Base-by-base conservation (phyloP, 192 early-diverging fungal genomes). In the Podila epigama region DNA sequence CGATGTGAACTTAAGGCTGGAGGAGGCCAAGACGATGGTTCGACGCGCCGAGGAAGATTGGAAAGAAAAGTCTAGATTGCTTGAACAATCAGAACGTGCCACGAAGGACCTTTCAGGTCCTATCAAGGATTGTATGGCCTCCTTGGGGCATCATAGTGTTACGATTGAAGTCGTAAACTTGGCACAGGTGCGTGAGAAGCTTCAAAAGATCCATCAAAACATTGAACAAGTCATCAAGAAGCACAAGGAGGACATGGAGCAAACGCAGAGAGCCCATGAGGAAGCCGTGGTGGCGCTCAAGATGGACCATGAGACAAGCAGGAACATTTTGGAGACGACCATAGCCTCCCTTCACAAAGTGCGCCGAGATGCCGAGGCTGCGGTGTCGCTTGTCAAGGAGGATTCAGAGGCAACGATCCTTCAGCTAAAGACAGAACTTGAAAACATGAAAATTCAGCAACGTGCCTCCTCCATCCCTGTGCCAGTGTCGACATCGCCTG, bases 21-120 rank as follows among this genome's bases (percentile, higher is more conserved):
- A 70, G 20, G 68, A 79, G 22, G 77, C 68, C 42, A 69, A 70
- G 44, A 66, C 54, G n/a, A 70, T 79, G 77, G 64, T 69, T 3
- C 59, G 52, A 15, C 59, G 77, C 33, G 68, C 67, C 1, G 63
- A 70, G 52, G 68, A 66, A 35, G 67, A 70, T 36, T 79, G 68
- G 77, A 79, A 70, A 37, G 64, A 70, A 53, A 79, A 79, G 39
- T 79, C 67, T 1, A 53, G 63, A 15, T 36, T 70, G 4, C 44
- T 70, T 29, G 77, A 79, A 8, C 67, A 70, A 31, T 66, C 48
- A 33, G 63, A 69, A n/a, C 63, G 59, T 51, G 77, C 54, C 4
- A 70, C 35, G 15, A 56, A 40, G 28, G 64, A 65, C 4, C 56
- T 77, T 15, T 20, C 39, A 4, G 36, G 64, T 18, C 73, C 73